phyloP scores from a whole-genome alignment of 345 rosid genomes.

The Populus deltoides region DNA sequence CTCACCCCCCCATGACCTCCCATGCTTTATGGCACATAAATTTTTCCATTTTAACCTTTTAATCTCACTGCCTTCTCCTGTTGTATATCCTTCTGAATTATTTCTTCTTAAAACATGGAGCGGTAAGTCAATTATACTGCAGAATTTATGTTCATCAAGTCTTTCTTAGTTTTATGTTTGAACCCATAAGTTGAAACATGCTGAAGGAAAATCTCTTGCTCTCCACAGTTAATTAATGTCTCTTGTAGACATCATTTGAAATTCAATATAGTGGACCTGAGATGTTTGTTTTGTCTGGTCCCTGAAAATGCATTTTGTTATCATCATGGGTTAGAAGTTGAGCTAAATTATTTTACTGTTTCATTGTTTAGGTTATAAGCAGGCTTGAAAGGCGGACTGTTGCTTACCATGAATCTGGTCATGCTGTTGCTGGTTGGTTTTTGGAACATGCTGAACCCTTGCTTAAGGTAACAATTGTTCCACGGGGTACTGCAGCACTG shows the following conservation, averaged over 20 bases:
- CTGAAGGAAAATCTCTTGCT: background rate
- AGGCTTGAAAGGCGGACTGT: conserved; percentile 84
- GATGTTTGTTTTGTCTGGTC: background rate
- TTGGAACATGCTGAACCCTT: conserved; percentile 96
- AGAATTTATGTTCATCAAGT: background rate
- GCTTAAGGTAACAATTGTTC: conserved; percentile 92
- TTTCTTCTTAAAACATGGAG: background rate
- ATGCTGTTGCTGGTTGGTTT: conserved; percentile 95
- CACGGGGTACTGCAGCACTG: conserved; percentile 94
- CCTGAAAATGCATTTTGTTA: background rate
- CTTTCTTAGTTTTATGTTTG: background rate
- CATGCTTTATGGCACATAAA: too few relatives aligned
- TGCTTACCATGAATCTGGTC: conserved; percentile 97
- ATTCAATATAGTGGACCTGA: background rate
- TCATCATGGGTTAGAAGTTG: background rate
- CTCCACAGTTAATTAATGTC: background rate
- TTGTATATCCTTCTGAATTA: background rate
- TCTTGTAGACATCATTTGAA: background rate
- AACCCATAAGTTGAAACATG: background rate
- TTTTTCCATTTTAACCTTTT: too few relatives aligned
- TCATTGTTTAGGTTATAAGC: conserved; percentile 67
- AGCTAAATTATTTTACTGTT: background rate
- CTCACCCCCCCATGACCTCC: too few relatives aligned
- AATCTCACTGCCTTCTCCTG: too few relatives aligned
- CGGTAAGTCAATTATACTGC: background rate